Percentiles rank a stretch among this genome's conserved stretches.
phyloP scores from a whole-genome alignment of 2,329 filamentous ascomycete genomes.

The Venturia asperata region DNA sequence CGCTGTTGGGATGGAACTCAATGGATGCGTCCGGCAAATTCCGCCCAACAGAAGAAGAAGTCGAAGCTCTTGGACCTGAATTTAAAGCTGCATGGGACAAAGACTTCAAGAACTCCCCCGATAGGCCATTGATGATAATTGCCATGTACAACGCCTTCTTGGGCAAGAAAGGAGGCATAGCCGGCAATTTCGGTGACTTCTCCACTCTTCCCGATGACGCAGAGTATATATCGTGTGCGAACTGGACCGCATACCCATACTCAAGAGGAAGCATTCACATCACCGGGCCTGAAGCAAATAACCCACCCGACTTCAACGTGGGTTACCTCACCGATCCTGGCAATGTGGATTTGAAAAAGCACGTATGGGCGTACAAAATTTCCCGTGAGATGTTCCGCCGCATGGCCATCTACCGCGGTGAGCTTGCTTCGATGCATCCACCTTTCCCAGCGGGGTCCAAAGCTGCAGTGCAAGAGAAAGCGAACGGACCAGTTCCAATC shows the following conservation, averaged over 20 bases:
- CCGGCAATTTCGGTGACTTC: slow-evolving; percentile 26
- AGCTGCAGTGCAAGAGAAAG: slow-evolving; percentile 32
- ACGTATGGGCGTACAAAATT: slow-evolving; percentile 59
- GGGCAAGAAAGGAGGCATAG: slow-evolving; percentile 18
- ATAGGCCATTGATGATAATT: slow-evolving; percentile 45
- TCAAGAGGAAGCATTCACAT: slow-evolving; percentile 58
- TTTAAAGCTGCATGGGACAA: slow-evolving; percentile 50
- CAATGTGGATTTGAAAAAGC: slow-evolving; percentile 52
- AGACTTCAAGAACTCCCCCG: slow-evolving; percentile 43
- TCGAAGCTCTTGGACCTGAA: slow-evolving; percentile 45
- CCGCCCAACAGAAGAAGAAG: slow-evolving; percentile 47
- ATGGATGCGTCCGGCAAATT: slow-evolving; percentile 52
- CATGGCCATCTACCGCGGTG: slow-evolving; percentile 44
- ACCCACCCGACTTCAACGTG: slow-evolving; percentile 49
- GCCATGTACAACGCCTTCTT: slow-evolving; percentile 30
- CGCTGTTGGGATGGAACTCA: slow-evolving; percentile 51
- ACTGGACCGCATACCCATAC: slow-evolving; percentile 54
- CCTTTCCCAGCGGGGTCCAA: slow-evolving; percentile 39
- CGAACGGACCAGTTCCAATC: slow-evolving; percentile 25
- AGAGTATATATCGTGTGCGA: slow-evolving; percentile 47
- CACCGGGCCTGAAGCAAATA: slow-evolving; percentile 37
- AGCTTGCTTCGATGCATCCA: slow-evolving; percentile 34
- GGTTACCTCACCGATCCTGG: slow-evolving; percentile 51
- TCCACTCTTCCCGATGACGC: slow-evolving; percentile 32
- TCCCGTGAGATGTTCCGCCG: slow-evolving; percentile 55